phyloP scores from a whole-genome alignment of 805 yeast genomes.

The Wickerhamomyces sydowiorum region DNA sequence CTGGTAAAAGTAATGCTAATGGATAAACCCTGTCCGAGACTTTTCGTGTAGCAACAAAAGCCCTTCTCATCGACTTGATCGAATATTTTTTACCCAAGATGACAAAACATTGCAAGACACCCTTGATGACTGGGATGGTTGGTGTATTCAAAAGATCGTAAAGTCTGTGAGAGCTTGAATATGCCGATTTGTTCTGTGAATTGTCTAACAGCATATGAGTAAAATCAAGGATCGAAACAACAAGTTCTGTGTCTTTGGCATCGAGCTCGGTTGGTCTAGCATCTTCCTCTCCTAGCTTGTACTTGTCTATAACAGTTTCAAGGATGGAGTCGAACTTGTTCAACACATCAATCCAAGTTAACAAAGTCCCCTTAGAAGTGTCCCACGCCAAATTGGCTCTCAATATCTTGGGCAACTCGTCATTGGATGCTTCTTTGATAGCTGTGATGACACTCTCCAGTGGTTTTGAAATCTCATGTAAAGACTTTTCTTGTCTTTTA shows the following conservation, averaged over 20 bases:
- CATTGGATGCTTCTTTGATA: slow-evolving; percentile 30
- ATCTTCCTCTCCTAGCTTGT: slow-evolving; percentile 40
- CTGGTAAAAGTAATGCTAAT: slow-evolving; percentile 52
- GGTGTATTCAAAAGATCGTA: slow-evolving; percentile 53
- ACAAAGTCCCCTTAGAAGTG: slow-evolving; percentile 61
- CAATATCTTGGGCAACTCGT: slow-evolving; percentile 36
- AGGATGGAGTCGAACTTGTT: slow-evolving; percentile 70
- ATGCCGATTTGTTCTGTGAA: slow-evolving; percentile 62
- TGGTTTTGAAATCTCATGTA: slow-evolving; percentile 22
- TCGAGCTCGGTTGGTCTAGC: slow-evolving; percentile 43
- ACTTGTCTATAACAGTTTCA: slow-evolving; percentile 46
- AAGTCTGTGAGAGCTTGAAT: slow-evolving; percentile 60
- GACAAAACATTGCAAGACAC: slow-evolving; percentile 55
- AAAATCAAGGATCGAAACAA: slow-evolving; percentile 53
- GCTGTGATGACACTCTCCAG: slow-evolving; percentile 32
- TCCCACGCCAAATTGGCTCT: slow-evolving; percentile 43
- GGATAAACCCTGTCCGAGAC: slow-evolving; percentile 26
- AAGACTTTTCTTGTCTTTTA: slow-evolving; percentile 20
- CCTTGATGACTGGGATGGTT: slow-evolving; percentile 50
- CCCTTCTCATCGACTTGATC: slow-evolving; percentile 26
- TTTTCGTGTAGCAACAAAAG: slow-evolving; percentile 18
- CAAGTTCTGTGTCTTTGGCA: slow-evolving; percentile 37
- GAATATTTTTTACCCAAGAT: slow-evolving; percentile 57
- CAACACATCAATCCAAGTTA: slow-evolving; percentile 71
- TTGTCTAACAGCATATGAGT: slow-evolving; percentile 60